Evolutionary conservation across 1,139 yeast genomes (phyloP), one percentile per base, ranked within the genome.

Genomic region (Meyerozyma smithsonii): DNA sequence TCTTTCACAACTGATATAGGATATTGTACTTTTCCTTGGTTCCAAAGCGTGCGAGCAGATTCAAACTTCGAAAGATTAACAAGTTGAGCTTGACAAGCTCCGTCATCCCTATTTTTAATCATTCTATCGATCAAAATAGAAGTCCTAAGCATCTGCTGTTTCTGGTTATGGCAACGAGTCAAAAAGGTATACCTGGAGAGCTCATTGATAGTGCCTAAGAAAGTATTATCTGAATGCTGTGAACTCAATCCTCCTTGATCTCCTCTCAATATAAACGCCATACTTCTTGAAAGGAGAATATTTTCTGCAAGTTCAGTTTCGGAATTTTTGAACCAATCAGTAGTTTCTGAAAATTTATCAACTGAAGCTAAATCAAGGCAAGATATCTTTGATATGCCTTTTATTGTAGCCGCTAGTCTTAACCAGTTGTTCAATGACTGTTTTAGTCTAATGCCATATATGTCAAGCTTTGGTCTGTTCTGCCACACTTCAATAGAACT

Each of bases 1-100:
- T 56, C 55, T 38, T 65, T 62, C 43, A 82, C 52, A 49, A 79
- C 73, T 2, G 66, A 65, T 12, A 82, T 75, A 0, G 89, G 77
- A n/a, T 70, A 62, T 4, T 61, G 61, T 0, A 77, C 64, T 42
- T 78, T 77, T 1, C 79, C 77, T 39, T 74, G 77, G 3, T 62
- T 56, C 89, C 89, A 83, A 23, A 82, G 61, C 0, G 81, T 69
- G 16, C 67, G 62, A 0, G 90, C 85, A 0, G 75, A 52, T 37
- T 75, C 75, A 49, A 64, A 76, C 36, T 62, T 63, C 0, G 80
- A 61, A 5, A 73, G 45, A 36, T 58, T 54, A 16, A 49, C 28
- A 18, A 62, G 46, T 41, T 48, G 42, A 3, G 44, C 37, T 7
- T 39, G 35, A 5, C 20, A 15, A 3, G n/a, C 37, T 5, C 46